Evolutionary conservation across 805 yeast genomes (phyloP).

Genomic region (Metschnikowia sp.): DNA sequence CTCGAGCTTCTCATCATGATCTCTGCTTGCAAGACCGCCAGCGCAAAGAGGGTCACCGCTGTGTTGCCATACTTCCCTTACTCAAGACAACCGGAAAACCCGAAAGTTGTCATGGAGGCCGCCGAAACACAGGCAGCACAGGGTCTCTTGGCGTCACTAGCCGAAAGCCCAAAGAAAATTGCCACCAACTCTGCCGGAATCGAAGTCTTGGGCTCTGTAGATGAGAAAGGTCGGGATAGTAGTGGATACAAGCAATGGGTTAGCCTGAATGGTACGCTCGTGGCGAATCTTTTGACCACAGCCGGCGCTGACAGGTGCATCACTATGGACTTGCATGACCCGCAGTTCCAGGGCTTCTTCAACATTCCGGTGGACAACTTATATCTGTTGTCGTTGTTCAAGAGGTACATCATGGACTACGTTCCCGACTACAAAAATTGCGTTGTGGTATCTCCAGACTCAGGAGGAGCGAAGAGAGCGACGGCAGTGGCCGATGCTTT

Average conservation of each 20-base stretch:
- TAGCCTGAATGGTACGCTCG: conserved; percentile 89
- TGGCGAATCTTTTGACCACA: conserved; percentile 81
- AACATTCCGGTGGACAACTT: conserved; percentile 94
- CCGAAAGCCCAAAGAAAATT: conserved; percentile 23
- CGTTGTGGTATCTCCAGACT: conserved; percentile 95
- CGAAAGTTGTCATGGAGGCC: conserved; percentile 31
- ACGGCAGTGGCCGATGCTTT: conserved; percentile 89
- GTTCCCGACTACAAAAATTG: conserved; percentile 81
- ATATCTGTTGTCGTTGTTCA: conserved; percentile 82
- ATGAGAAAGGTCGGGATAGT: conserved; percentile 40
- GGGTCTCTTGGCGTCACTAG: conserved; percentile 10
- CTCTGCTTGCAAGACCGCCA: conserved; percentile 90
- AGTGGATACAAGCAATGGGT: conserved; percentile 91
- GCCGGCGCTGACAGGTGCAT: conserved; percentile 97
- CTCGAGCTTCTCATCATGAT: conserved; percentile 79
- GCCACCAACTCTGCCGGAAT: conserved; percentile 33
- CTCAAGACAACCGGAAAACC: conserved; percentile 93
- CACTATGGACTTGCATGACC: conserved; percentile 97
- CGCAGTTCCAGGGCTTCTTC: conserved; percentile 97
- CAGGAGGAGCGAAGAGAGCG: conserved; percentile 98
- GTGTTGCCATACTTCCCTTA: conserved; percentile 93
- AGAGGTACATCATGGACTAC: conserved; percentile 73
- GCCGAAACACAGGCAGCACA: conserved; percentile 11
- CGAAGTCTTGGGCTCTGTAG: conserved; percentile 30
- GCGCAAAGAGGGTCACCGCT: conserved; percentile 85